A percentile compares a stretch with the other conserved stretches of the same genome.
These are phyloP conservation scores for Lentinula aciculospora DNA, from an alignment of 768 basidiomycete genomes.

Conservation along the genomic window DNA sequence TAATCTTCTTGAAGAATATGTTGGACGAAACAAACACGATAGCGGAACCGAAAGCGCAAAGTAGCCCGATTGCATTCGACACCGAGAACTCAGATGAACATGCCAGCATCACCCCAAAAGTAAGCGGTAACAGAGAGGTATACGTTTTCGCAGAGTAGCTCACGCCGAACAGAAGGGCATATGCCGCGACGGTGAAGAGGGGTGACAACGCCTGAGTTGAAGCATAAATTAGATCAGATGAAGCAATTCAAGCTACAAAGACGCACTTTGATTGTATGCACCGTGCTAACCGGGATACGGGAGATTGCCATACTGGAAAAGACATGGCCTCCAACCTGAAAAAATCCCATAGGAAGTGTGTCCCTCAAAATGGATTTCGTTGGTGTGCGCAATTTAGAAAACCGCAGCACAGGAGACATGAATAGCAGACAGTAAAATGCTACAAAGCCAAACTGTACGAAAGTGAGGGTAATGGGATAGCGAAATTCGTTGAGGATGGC, in stretches of 20 bases:
- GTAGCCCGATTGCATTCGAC: slow-evolving; percentile 80
- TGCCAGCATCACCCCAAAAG: slow-evolving; percentile 94
- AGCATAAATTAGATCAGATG: not conserved
- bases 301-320: slow-evolving; percentile 98
- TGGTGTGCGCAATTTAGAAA: slow-evolving; percentile 65
- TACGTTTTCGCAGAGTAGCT: slow-evolving; percentile 92
- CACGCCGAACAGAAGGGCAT: slow-evolving; percentile 89
- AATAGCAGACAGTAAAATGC: slow-evolving; percentile 78
- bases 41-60: slow-evolving; percentile 96
- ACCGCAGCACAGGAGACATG: slow-evolving; percentile 70
- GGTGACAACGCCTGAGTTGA: slow-evolving; percentile 82
- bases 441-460: slow-evolving; percentile 96
- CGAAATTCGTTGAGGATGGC: slow-evolving; percentile 88
- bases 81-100: slow-evolving; percentile 90
- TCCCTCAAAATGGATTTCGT: slow-evolving; percentile 66
- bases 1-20: slow-evolving; percentile 98
- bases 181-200: slow-evolving; percentile 93
- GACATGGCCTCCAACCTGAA: slow-evolving; percentile 97
- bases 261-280: slow-evolving; percentile 96
- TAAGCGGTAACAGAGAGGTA: slow-evolving; percentile 89
- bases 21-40: slow-evolving; percentile 96
- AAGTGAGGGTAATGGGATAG: slow-evolving; percentile 94
- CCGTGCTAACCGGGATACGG: slow-evolving; percentile 92
- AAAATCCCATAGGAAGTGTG: slow-evolving; percentile 93
- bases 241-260: not conserved